Evolutionary conservation across 2,329 filamentous ascomycete species (phyloP).

Genomic region (Aspergillus felis): DNA sequence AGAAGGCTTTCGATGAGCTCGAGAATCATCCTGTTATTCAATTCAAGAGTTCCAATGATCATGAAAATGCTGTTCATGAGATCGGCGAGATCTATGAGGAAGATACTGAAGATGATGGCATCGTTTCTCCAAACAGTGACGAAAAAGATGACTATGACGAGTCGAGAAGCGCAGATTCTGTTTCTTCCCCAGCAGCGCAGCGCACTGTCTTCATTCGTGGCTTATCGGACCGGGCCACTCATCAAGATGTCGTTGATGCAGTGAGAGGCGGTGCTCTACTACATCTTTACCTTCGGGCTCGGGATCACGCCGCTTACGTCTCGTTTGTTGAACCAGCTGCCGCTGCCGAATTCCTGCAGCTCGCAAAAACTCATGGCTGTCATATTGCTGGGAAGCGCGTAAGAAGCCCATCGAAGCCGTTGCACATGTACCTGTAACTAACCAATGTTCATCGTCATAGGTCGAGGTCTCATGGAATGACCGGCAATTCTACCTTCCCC

Average conservation of each 20-base stretch:
- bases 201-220: slow-evolving; percentile 55
- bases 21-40: neutral
- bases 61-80: neutral
- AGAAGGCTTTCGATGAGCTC: neutral
- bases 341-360: slow-evolving; percentile 61
- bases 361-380: slow-evolving; percentile 62
- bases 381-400: slow-evolving; percentile 67
- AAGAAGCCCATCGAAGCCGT: slow-evolving; percentile 26
- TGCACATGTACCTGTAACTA: slow-evolving; percentile 7
- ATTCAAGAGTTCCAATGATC: neutral
- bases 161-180: slow-evolving; percentile 16
- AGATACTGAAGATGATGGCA: slow-evolving; percentile 20
- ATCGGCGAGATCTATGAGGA: slow-evolving; percentile 5
- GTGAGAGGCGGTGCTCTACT: slow-evolving; percentile 68
- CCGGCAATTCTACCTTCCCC: slow-evolving; percentile 63
- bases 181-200: slow-evolving; percentile 14
- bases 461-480: slow-evolving; percentile 67
- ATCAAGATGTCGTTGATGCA: slow-evolving; percentile 61
- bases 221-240: slow-evolving; percentile 59
- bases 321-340: slow-evolving; percentile 65
- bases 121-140: slow-evolving; percentile 21
- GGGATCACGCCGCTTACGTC: slow-evolving; percentile 60
- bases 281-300: slow-evolving; percentile 60
- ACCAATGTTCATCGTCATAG: slow-evolving; percentile 39
- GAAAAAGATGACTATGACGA: slow-evolving; percentile 23